These are phyloP conservation scores for Globisporangium barbulae DNA, from an alignment of 352 stramenopile species.

Conservation along the genomic window DNA sequence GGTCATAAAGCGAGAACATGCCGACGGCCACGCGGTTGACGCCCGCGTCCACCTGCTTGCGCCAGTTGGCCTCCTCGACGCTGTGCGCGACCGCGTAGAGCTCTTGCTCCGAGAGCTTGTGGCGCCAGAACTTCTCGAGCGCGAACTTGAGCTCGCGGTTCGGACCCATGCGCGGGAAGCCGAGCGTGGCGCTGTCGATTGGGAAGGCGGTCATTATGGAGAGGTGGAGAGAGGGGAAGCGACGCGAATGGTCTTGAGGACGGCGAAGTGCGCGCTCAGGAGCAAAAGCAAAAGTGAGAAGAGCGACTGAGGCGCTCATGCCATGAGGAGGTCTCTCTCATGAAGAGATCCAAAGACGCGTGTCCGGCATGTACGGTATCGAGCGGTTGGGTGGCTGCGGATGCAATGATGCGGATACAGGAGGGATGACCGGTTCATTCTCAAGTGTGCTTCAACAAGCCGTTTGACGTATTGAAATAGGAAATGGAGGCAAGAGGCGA, in stretches of 20 bases:
- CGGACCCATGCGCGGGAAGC: constrained; percentile 90
- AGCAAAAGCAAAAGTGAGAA: constrained; percentile 67
- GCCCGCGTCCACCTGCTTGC: constrained; percentile 72
- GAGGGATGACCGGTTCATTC: background rate
- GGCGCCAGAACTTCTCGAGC: constrained; percentile 92
- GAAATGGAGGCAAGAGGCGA: background rate
- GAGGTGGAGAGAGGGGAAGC: constrained; percentile 3
- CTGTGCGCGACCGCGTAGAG: constrained; percentile 66
- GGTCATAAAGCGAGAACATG: constrained; percentile 91
- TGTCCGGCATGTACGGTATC: background rate
- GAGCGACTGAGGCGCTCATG: background rate
- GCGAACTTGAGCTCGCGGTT: constrained; percentile 94
- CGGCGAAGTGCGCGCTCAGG: constrained; percentile 21
- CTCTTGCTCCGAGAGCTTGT: constrained; percentile 76
- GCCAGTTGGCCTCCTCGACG: constrained; percentile 87
- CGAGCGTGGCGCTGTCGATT: constrained; percentile 79
- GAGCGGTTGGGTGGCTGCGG: constrained; percentile 8
- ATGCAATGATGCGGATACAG: background rate
- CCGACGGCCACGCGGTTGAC: constrained; percentile 81
- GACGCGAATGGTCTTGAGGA: constrained; percentile 32
- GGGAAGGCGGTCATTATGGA: constrained; percentile 35
- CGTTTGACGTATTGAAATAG: background rate
- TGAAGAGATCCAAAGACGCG: background rate
- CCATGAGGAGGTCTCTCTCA: too few species aligned
- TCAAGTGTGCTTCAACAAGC: background rate